Base-by-base conservation (phyloP, 176 grass and related monocot genomes). In the Phoenix dactylifera region DNA sequence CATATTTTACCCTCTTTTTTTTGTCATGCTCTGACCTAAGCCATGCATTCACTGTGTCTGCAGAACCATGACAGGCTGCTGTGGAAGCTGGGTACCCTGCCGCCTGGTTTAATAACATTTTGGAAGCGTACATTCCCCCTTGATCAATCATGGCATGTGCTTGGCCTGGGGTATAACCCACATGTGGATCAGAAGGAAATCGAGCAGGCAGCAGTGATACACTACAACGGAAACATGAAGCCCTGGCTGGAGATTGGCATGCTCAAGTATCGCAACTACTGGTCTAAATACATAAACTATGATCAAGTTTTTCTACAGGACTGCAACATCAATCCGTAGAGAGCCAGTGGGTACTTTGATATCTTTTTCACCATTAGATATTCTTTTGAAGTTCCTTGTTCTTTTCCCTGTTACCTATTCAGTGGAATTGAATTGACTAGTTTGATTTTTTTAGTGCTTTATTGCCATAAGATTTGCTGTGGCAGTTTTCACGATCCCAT, bases 151-250 rank as follows among this genome's bases (percentile, higher is more conserved):
- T 96, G 91, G 91, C 86, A 90, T 82, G 78, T 85, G 49, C 28
- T 96, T 69, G 86, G 91, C 22, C 80, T 90, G 22, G 91, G 86
- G 17, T 96, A 96, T 71, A 90, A 87, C 28, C 91, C 80, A 72
- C 87, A 90, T 52, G 57, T 96, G 22, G 84, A 72, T 2, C 80
- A 85, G 14, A 87, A 68, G 51, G 77, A 82, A 52, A 85, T 96
- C 24, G 74, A 74, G 65, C 56, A 49, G 12, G 91, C 86, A 0
- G 71, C 83, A 12, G 87, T 90, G 20, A 82, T 96, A 70, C 86
- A 96, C 78, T 96, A 90, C 75, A 96, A 96, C 15, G 92, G 87
- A 7, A 96, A 96, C 60, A 52, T 90, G 72, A 96, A 96, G 70
- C 92, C 92, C 49, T 96, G 86, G 92, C 82, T 96, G 7, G 83